A percentile compares a stretch with the other conserved stretches of the same genome.
Evolutionary conservation across 148 eudicot genomes (phyloP).

Genomic region (Camellia sinensis): DNA sequence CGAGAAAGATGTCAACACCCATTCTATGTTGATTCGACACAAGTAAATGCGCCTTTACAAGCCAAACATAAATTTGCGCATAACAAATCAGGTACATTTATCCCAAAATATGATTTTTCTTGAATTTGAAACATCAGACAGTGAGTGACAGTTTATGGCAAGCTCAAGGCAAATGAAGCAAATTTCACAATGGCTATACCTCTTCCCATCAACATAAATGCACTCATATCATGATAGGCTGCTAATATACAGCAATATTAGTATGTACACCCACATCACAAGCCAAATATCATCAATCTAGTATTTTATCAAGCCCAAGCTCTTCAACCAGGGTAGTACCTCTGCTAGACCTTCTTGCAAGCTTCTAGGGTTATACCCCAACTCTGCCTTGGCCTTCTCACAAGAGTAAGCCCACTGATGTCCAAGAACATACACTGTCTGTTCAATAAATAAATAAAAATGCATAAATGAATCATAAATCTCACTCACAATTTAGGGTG

Average conservation of each 20-base stretch:
- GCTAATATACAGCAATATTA: not conserved
- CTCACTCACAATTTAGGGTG: not conserved
- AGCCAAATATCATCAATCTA: slow-evolving; percentile 19
- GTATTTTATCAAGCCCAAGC: slow-evolving; percentile 56
- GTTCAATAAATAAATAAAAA: slow-evolving; percentile 8
- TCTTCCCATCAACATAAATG: too few species aligned
- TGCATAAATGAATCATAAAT: not conserved
- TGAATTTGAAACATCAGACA: too few species aligned
- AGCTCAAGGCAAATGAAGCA: too few species aligned
- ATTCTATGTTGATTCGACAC: too few species aligned
- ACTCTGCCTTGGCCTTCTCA: slow-evolving; percentile 70
- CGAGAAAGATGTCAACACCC: too few species aligned
- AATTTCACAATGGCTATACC: too few species aligned
- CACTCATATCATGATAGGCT: not conserved
- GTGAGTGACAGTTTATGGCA: too few species aligned
- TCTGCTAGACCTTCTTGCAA: slow-evolving; percentile 77
- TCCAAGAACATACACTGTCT: slow-evolving; percentile 58
- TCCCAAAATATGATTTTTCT: too few species aligned
- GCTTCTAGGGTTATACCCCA: slow-evolving; percentile 78
- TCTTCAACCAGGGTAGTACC: slow-evolving; percentile 79
- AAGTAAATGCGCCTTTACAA: too few species aligned
- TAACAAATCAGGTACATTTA: too few species aligned
- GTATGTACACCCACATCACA: not conserved
- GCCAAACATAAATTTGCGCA: too few species aligned
- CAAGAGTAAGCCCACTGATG: slow-evolving; percentile 88